phyloP scores from a whole-genome alignment of 108 stramenopile genomes.

The Nitzschia inconspicua region DNA sequence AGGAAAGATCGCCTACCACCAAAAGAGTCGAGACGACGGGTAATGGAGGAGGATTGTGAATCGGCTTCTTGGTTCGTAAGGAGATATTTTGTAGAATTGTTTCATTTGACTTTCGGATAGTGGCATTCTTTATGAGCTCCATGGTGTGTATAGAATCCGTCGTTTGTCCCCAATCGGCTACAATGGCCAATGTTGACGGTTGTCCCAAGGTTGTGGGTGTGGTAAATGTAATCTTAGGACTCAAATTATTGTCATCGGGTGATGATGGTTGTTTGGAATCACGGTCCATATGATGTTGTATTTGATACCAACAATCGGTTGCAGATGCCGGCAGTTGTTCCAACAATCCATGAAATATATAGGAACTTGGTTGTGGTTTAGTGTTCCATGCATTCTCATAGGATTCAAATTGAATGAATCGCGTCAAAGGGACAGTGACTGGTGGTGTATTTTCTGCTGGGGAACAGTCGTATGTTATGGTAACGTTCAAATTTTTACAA shows the following conservation, averaged over 20 bases:
- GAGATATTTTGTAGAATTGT: conserved; percentile 8
- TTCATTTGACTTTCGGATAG: not conserved
- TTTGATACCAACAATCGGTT: conserved; percentile 23
- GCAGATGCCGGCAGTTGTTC: conserved; percentile 21
- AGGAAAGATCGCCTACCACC: conserved; percentile 68
- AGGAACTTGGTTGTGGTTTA: conserved; percentile 24
- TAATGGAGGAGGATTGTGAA: not conserved
- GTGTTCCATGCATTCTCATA: not conserved
- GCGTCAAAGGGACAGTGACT: no score
- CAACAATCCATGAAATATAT: conserved; percentile 34
- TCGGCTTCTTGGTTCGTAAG: conserved; percentile 3
- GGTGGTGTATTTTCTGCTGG: no score
- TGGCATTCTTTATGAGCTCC: not conserved
- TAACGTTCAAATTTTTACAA: no score
- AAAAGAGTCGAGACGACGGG: conserved; percentile 19
- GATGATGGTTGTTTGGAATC: no score
- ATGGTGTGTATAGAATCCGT: conserved; percentile 30
- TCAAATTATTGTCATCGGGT: no score
- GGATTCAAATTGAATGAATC: no score
- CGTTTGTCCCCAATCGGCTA: conserved; percentile 36
- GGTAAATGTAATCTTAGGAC: no score
- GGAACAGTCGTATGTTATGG: no score
- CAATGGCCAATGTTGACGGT: conserved; percentile 14
- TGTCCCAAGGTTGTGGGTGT: not conserved
- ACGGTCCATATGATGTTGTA: conserved; percentile 7